Conservation (phyloP, 2,329 filamentous ascomycete species). For the Trichoderma atroviride region DNA sequence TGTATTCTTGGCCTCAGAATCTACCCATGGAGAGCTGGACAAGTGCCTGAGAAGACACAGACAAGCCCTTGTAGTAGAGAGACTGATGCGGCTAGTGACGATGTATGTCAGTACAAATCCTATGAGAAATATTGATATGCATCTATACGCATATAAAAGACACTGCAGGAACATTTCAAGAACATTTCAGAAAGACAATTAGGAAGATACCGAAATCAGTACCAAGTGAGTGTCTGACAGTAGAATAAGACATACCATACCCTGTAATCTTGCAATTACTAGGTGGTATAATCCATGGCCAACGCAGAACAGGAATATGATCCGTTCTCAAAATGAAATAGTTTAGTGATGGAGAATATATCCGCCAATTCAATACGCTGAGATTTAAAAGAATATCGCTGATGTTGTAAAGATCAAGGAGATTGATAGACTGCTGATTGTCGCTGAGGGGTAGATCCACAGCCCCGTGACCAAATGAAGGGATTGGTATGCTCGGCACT, state of each 20-base stretch:
- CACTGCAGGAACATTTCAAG: not conserved
- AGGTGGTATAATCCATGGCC: not conserved
- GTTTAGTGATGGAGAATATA: not conserved
- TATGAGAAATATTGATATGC: not conserved
- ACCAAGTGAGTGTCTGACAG: not conserved
- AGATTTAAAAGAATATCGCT: not conserved
- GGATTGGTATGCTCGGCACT: not conserved
- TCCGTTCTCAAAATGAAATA: not conserved
- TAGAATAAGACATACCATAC: not conserved
- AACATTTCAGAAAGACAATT: not conserved
- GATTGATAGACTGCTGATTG: not conserved
- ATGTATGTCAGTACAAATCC: not conserved
- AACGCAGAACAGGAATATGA: not conserved
- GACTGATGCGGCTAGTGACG: not conserved
- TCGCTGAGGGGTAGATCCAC: conserved; percentile 1
- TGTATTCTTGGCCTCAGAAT: not conserved
- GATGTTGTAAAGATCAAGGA: not conserved
- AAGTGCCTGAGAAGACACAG: not conserved
- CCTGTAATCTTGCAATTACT: not conserved
- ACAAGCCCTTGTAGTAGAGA: not conserved
- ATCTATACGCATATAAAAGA: not conserved
- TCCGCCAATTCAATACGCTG: not conserved
- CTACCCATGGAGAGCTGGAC: not conserved
- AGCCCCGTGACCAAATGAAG: not conserved
- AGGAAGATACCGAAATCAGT: not conserved